Evolutionary conservation across 2,329 filamentous ascomycete species (phyloP), one percentile per base, ranked within the genome.

Genomic region (Nectriaceae sp.): DNA sequence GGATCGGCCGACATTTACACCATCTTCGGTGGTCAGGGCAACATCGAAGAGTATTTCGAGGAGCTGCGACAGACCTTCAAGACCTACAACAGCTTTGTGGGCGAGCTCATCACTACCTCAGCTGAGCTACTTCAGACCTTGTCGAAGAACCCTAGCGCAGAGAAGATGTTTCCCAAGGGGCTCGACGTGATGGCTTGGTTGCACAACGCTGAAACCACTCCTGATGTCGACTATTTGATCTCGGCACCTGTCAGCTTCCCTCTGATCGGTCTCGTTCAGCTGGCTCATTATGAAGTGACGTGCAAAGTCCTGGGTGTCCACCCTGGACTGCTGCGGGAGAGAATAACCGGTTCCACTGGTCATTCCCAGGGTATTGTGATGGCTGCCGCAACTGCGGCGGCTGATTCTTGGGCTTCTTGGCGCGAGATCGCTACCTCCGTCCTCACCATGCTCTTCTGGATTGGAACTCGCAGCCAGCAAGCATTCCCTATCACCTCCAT

Each of bases 41-140:
- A 99, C 72, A 97, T 99, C 56, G 93, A 99, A 73, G 95, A 99
- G 74, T 99, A 99, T 74, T 99, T 99, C 65, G 93, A 99, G 60
- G 94, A 99, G 76, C 82, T 99, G 54, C 86, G 94, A 47, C 88
- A 96, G 69, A 83, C 97, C 49, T 93, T 93, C 76, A 85, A 79
- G 62, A 96, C 92, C 50, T 99, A 99, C 73, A 87, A 89, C 11
- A 88, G 88, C 21, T 95, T 99, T 59, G 84, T 97, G 4, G 88
- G 90, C 59, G 90, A 95, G 57, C 84, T 97, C 56, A 82, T 99
- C 64, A 80, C 81, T 21, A 82, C 85, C 20, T 87, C 91, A 6
- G 92, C 94, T 13, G 88, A 95, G 65, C 84, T 96, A 46, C 82
- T 99, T n/a, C 90, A 93, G 67, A 85, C 77, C 21, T 80, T 99